Evolutionary conservation across 1,284 basidiomycete species (phyloP).

Genomic region (Microbotryum lychnidis-dioicae): DNA sequence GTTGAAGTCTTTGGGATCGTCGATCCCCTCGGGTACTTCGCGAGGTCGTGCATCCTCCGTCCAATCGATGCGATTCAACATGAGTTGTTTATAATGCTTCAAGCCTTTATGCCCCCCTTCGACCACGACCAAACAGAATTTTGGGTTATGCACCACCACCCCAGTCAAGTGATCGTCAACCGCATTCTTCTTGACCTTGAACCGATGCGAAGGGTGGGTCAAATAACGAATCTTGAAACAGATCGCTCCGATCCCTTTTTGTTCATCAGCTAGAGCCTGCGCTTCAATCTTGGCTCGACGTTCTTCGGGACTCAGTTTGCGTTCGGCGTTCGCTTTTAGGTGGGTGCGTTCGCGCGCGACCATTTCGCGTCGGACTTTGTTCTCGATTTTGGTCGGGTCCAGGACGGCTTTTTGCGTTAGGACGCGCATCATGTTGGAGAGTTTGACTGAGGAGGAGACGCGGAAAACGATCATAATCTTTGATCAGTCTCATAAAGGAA

Average conservation of each 20-base stretch:
- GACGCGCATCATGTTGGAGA: constrained; percentile 96
- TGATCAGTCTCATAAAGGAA: not conserved
- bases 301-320: constrained; percentile 86
- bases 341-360: constrained; percentile 79
- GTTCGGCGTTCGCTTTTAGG: constrained; percentile 81
- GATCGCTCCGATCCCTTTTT: constrained; percentile 73
- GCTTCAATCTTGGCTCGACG: constrained; percentile 71
- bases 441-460: constrained; percentile 55
- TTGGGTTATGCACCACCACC: constrained; percentile 76
- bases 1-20: not conserved
- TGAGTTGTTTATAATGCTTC: constrained; percentile 77
- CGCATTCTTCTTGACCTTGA: constrained; percentile 94
- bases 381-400: constrained; percentile 95
- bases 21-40: constrained; percentile 35
- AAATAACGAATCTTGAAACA: constrained; percentile 90
- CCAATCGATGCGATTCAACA: constrained; percentile 87
- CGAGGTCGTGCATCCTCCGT: constrained; percentile 78
- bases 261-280: constrained; percentile 57
- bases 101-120: constrained; percentile 84
- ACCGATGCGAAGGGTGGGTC: constrained; percentile 84
- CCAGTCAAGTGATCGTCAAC: constrained; percentile 83
- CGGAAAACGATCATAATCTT: too few relatives aligned
- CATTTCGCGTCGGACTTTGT: constrained; percentile 84
- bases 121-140: constrained; percentile 83
- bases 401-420: constrained; percentile 91